Base-by-base conservation (phyloP, 345 rosid genomes). In the Gossypium australe region DNA sequence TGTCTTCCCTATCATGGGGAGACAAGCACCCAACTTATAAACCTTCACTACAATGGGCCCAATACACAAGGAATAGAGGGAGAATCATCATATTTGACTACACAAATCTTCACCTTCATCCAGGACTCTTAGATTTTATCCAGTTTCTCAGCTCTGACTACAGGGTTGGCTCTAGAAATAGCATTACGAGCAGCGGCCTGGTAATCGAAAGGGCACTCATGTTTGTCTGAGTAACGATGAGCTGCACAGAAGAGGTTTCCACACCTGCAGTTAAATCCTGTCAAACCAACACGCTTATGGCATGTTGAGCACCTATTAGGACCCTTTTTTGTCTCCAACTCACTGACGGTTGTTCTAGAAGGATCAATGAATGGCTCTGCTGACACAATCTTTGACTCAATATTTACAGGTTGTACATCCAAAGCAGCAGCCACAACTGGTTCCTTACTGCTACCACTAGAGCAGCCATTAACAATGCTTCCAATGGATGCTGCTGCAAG, bases 181-280 rank as follows among this genome's bases (percentile, higher is more conserved):
- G 90, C 87, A 64, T 86, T 76, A 6, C 84, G 86, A 6, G 78
- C 93, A 43, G 86, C 84, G 2, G 48, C 77, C 13, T 81, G 86
- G 67, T 87, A 90, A 83, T 92, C 94, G 18, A 83, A 89, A 0
- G 86, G 79, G 63, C 97, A 92, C 43, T 78, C 82, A 52, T 90
- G 97, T 48, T 86, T 86, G 77, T 90, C 97, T 1, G 93, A 88
- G 81, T 90, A 88, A 16, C 94, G 93, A 78, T 92, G 94, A 48
- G 74, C 78, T 52, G 85, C 83, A 77, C 97, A 92, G 78, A 84
- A 92, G 66, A 84, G 76, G 80, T 81, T 72, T 14, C 90, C 91
- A 5, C 97, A 92, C 79, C 82, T 83, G 78, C 96, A 90, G 49
- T 67, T 80, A 59, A 90, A 92, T 66, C 92, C 92, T 24, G 86